phyloP scores from a whole-genome alignment of 768 basidiomycete species.

The Boletellus ananas region DNA sequence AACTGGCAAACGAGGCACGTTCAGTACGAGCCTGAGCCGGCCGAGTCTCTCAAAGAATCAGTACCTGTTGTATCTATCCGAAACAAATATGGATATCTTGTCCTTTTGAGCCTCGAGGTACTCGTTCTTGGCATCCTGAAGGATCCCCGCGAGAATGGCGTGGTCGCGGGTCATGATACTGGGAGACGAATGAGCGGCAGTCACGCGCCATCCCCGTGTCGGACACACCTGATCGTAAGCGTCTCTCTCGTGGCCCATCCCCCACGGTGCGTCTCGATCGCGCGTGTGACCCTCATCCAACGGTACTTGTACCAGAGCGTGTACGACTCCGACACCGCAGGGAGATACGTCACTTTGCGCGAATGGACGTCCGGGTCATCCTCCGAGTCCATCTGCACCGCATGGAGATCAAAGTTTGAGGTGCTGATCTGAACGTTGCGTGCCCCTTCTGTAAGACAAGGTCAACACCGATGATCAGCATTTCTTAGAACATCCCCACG shows the following conservation, averaged over 20 bases:
- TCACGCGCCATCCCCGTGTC: background rate
- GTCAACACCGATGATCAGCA: background rate
- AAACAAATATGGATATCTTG: constrained; percentile 50
- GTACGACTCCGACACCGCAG: constrained; percentile 32
- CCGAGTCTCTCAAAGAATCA: constrained; percentile 3
- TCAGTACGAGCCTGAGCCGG: background rate
- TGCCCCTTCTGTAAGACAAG: constrained; percentile 28
- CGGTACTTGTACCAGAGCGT: constrained; percentile 32
- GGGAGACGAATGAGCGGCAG: background rate
- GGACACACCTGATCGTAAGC: constrained; percentile 23
- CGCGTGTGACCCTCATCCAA: constrained; percentile 29
- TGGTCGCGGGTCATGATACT: constrained; percentile 52
- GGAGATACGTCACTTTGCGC: constrained; percentile 35
- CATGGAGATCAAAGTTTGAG: constrained; percentile 30
- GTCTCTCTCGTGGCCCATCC: constrained; percentile 21
- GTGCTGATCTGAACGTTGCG: constrained; percentile 54
- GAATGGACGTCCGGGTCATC: constrained; percentile 21
- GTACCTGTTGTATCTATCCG: constrained; percentile 41
- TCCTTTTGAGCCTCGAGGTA: constrained; percentile 52
- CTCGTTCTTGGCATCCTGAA: constrained; percentile 49
- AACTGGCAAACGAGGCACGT: constrained; percentile 1
- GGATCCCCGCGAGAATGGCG: constrained; percentile 44
- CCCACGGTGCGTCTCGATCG: constrained; percentile 13
- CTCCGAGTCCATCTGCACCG: constrained; percentile 16
- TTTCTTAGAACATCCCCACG: background rate